Percentiles rank a stretch among this genome's conserved stretches.
These are phyloP conservation scores for Blastocystis sp. DNA, from an alignment of 352 stramenopile species.

Conservation along the genomic window DNA sequence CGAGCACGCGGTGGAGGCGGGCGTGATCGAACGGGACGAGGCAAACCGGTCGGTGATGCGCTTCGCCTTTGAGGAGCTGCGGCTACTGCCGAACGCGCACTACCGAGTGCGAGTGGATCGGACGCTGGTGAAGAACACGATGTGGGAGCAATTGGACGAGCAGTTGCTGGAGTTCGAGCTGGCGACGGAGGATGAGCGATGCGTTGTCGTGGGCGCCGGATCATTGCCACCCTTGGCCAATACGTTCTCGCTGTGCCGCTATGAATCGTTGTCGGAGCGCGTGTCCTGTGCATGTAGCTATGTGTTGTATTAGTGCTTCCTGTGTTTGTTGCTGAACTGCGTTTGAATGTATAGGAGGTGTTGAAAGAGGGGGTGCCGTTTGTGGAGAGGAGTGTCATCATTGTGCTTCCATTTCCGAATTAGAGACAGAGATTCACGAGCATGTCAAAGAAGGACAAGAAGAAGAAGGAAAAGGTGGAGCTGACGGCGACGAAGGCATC, in stretches of 20 bases:
- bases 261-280: background rate
- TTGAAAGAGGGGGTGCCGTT: too few relatives aligned
- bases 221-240: too few relatives aligned
- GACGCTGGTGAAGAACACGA: too few relatives aligned
- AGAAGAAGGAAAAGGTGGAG: constrained; percentile 53
- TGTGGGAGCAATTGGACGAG: too few relatives aligned
- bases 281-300: constrained; percentile 36
- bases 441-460: constrained; percentile 33
- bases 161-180: too few relatives aligned
- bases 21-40: background rate
- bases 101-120: too few relatives aligned
- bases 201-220: too few relatives aligned
- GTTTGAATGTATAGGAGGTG: too few relatives aligned
- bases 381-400: too few relatives aligned
- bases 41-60: background rate
- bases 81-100: background rate
- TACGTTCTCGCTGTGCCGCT: background rate
- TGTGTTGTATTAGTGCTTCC: background rate
- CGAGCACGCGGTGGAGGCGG: background rate
- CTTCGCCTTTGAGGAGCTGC: background rate
- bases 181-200: too few relatives aligned
- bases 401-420: too few relatives aligned
- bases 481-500: background rate
- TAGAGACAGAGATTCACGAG: background rate
- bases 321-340: constrained; percentile 4